Evolutionary conservation across 768 basidiomycete species (phyloP).

Genomic region (Coprinopsis marcescibilis): DNA sequence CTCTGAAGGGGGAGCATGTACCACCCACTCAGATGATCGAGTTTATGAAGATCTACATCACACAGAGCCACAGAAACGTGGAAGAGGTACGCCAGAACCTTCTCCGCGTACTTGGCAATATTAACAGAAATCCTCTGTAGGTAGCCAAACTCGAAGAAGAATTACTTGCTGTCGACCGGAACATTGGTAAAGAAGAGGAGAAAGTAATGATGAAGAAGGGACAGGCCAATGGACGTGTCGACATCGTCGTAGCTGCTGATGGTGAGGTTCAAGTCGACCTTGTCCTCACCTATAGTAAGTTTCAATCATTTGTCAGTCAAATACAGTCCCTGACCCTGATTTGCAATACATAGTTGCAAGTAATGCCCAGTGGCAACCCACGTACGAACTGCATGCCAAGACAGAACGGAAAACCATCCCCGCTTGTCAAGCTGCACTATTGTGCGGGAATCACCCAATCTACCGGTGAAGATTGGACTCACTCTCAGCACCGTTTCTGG

Average conservation of each 20-base stretch:
- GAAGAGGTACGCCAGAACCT: constrained; percentile 20
- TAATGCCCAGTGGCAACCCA: constrained; percentile 45
- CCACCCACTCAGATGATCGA: constrained; percentile 28
- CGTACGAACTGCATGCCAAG: constrained; percentile 54
- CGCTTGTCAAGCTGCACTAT: constrained; percentile 45
- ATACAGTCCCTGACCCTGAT: not conserved
- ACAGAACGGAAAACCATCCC: constrained; percentile 40
- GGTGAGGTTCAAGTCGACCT: constrained; percentile 32
- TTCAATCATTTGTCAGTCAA: not conserved
- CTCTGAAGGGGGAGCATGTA: constrained; percentile 38
- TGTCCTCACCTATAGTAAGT: constrained; percentile 49
- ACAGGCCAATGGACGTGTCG: constrained; percentile 27
- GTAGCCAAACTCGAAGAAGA: constrained; percentile 32
- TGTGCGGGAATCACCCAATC: constrained; percentile 46
- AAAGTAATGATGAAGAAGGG: constrained; percentile 31
- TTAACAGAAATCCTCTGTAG: constrained; percentile 18
- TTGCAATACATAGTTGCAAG: constrained; percentile 37
- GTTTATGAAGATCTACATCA: constrained; percentile 39
- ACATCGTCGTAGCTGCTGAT: constrained; percentile 38
- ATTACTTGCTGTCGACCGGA: constrained; percentile 32
- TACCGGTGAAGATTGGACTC: constrained; percentile 63
- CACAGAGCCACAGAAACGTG: constrained; percentile 30
- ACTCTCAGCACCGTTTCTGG: constrained; percentile 45
- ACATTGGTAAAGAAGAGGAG: constrained; percentile 31
- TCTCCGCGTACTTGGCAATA: too few relatives aligned